Evolutionary conservation across 768 basidiomycete genomes (phyloP).

Genomic region (Collybia nuda): DNA sequence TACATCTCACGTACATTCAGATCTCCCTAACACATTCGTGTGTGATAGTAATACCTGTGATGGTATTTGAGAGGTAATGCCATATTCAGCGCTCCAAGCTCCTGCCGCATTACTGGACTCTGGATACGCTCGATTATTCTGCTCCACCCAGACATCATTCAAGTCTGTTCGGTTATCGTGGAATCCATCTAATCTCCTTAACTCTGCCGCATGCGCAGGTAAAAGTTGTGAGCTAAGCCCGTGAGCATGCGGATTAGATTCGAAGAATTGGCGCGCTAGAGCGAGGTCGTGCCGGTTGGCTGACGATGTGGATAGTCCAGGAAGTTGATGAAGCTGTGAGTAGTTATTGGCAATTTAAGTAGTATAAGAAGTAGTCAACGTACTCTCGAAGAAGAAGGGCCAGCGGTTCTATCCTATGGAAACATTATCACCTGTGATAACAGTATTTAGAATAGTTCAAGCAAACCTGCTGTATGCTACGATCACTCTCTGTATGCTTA

Average conservation of each 20-base stretch:
- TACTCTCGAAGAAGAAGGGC: constrained; percentile 72
- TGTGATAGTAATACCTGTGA: constrained; percentile 28
- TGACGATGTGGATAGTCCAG: constrained; percentile 48
- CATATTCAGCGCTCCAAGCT: constrained; percentile 65
- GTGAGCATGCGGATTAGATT: constrained; percentile 36
- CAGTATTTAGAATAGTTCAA: background rate
- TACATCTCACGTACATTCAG: constrained; percentile 36
- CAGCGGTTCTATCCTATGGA: constrained; percentile 68
- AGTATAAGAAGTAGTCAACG: constrained; percentile 15
- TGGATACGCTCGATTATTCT: constrained; percentile 25
- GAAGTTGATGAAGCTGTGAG: constrained; percentile 72
- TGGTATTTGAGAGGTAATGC: constrained; percentile 22
- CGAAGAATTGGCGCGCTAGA: constrained; percentile 81
- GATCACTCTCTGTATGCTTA: constrained; percentile 87
- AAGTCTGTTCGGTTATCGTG: constrained; percentile 33
- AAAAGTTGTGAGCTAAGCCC: constrained; percentile 19
- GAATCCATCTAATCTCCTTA: constrained; percentile 18
- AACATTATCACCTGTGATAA: background rate
- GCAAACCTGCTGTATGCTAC: constrained; percentile 82
- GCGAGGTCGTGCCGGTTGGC: constrained; percentile 67
- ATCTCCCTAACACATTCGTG: constrained; percentile 27
- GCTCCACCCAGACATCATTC: constrained; percentile 57
- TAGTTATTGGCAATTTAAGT: background rate
- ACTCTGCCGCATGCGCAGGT: constrained; percentile 18
- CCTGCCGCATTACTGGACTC: background rate